Percentiles rank a stretch among this genome's conserved stretches.
phyloP scores from a whole-genome alignment of 2,329 filamentous ascomycete genomes.

The Ophioceras dolichostomum region DNA sequence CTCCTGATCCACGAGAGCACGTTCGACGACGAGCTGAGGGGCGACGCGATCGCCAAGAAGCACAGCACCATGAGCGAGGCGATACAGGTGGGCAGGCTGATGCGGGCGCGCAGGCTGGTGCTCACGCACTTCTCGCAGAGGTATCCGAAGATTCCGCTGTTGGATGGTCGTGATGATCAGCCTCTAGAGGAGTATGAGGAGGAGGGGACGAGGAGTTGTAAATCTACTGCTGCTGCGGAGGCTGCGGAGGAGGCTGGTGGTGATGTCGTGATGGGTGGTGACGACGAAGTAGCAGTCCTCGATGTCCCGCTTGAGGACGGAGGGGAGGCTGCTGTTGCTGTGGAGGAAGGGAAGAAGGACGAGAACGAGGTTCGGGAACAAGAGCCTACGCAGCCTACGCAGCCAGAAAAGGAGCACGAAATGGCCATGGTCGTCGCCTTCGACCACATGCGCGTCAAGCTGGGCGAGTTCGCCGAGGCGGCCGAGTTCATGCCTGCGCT shows the following conservation, averaged over 20 bases:
- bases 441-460: constrained; percentile 64
- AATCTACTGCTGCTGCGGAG: background rate
- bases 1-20: constrained; percentile 92
- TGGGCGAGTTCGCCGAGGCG: constrained; percentile 58
- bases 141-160: constrained; percentile 62
- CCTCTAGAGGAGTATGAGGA: background rate
- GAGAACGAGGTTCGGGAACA: too few species aligned
- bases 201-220: background rate
- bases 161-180: too few species aligned
- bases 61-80: constrained; percentile 86
- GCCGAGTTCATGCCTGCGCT: constrained; percentile 16
- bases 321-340: too few species aligned
- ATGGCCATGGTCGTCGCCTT: constrained; percentile 63
- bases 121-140: constrained; percentile 94
- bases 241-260: constrained; percentile 5
- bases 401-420: constrained; percentile 10
- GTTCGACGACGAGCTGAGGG: constrained; percentile 73
- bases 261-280: constrained; percentile 6
- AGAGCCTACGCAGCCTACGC: too few species aligned
- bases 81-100: constrained; percentile 59
- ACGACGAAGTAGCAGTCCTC: constrained; percentile 5
- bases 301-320: background rate
- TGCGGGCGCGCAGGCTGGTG: constrained; percentile 69
- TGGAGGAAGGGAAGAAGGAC: constrained; percentile 6
- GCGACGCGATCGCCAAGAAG: constrained; percentile 75